A percentile compares a stretch with the other conserved stretches of the same genome.
Evolutionary conservation across 768 basidiomycete species (phyloP).

Genomic region (Hypholoma sublateritium): DNA sequence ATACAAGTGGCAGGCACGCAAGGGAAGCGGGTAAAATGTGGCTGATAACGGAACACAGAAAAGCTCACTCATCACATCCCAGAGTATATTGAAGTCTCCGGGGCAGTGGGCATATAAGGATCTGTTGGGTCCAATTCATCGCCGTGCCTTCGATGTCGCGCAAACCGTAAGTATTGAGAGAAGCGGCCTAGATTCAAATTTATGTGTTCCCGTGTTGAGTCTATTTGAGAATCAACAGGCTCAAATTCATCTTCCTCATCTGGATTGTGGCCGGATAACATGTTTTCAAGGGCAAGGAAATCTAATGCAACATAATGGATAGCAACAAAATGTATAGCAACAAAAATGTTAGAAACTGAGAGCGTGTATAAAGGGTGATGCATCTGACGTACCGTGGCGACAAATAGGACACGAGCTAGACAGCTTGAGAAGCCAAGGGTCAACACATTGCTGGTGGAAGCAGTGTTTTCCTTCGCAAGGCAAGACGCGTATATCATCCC

Average conservation of each 20-base stretch:
- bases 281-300: slow-evolving; percentile 61
- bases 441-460: slow-evolving; percentile 90
- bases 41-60: background rate
- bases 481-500: slow-evolving; percentile 86
- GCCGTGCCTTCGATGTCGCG: slow-evolving; percentile 32
- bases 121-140: slow-evolving; percentile 31
- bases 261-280: slow-evolving; percentile 34
- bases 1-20: too few relatives aligned
- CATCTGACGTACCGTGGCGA: slow-evolving; percentile 65
- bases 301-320: too few relatives aligned
- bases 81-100: slow-evolving; percentile 26
- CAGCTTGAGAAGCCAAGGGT: slow-evolving; percentile 89
- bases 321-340: too few relatives aligned
- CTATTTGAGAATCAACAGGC: background rate
- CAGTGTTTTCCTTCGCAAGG: slow-evolving; percentile 91
- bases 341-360: background rate
- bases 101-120: slow-evolving; percentile 32
- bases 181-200: slow-evolving; percentile 39
- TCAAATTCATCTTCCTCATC: slow-evolving; percentile 23
- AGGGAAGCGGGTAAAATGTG: too few relatives aligned
- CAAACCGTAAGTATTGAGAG: slow-evolving; percentile 58
- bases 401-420: slow-evolving; percentile 93
- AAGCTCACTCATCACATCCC: slow-evolving; percentile 14
- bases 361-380: too few relatives aligned
- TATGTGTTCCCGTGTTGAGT: slow-evolving; percentile 6